Conservation (phyloP, 176 grass and related monocot species). For the Paspalum vaginatum region DNA sequence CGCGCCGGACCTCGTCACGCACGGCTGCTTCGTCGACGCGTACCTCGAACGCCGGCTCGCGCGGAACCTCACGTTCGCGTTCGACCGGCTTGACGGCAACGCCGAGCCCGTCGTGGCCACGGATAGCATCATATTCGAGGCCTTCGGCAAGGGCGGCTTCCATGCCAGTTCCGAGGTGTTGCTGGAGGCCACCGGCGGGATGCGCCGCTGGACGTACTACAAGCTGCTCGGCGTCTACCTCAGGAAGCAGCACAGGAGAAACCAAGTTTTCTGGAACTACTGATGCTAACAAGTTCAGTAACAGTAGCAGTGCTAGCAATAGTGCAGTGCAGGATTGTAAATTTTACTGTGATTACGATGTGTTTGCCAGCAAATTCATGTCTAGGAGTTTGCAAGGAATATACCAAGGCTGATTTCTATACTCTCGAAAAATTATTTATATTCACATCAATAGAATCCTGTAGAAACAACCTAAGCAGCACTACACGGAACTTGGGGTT, state of each 20-base stretch:
- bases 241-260: conserved; percentile 63
- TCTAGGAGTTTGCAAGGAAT: neutral
- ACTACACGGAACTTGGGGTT: neutral
- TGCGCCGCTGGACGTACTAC: conserved; percentile 68
- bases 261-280: conserved; percentile 97
- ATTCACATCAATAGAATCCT: neutral
- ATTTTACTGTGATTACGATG: neutral
- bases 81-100: conserved; percentile 49
- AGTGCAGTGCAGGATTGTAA: neutral
- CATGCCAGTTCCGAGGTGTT: conserved; percentile 68
- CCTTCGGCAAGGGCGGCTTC: conserved; percentile 81
- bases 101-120: conserved; percentile 53
- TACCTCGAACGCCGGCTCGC: conserved; percentile 78
- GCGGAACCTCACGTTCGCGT: conserved; percentile 65
- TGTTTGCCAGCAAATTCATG: neutral
- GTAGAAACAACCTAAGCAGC: conserved; percentile 11
- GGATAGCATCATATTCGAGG: conserved; percentile 71
- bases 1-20: conserved; percentile 73
- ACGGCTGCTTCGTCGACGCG: conserved; percentile 78
- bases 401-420: neutral
- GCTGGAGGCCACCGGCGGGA: conserved; percentile 48
- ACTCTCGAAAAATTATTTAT: neutral
- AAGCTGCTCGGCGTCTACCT: conserved; percentile 64
- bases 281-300: conserved; percentile 39
- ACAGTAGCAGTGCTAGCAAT: neutral